Conservation (phyloP, 129 eudicot species). For the Centaurea solstitialis region DNA sequence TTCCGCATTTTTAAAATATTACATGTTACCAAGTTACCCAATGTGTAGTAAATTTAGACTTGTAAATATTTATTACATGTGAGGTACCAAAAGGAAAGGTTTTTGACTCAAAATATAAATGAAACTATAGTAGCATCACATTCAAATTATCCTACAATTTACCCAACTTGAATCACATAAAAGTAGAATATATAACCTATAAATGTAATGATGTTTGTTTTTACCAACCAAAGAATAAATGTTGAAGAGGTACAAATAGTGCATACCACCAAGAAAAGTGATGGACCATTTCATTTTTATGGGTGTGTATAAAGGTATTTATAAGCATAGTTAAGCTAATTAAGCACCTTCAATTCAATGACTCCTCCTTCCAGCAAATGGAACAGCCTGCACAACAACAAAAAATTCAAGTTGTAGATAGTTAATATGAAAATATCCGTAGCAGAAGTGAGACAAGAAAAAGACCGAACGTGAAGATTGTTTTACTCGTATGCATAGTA, state of each 20-base stretch:
- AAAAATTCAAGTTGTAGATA: neutral
- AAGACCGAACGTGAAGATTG: no score
- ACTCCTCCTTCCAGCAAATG: constrained; percentile 16
- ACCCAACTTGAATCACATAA: neutral
- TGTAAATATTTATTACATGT: no score
- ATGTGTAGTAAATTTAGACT: neutral
- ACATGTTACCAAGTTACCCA: neutral
- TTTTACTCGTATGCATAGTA: neutral
- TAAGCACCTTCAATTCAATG: constrained; percentile 14
- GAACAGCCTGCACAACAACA: constrained; percentile 20
- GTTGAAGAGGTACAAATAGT: neutral
- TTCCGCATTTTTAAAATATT: no score
- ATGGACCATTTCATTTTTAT: neutral
- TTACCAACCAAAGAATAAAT: constrained; percentile 22
- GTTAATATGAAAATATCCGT: neutral
- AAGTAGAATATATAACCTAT: neutral
- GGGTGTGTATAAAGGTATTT: constrained; percentile 1
- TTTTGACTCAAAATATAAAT: neutral
- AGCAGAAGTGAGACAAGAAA: no score
- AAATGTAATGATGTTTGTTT: neutral
- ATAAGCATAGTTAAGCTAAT: constrained; percentile 8
- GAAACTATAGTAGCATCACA: no score
- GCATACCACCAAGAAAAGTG: neutral
- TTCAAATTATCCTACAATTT: neutral
- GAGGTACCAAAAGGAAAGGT: neutral